A percentile compares a stretch with the other conserved stretches of the same genome.
Evolutionary conservation across 2,329 filamentous ascomycete species (phyloP).

Genomic region (Cordyceps javanica): DNA sequence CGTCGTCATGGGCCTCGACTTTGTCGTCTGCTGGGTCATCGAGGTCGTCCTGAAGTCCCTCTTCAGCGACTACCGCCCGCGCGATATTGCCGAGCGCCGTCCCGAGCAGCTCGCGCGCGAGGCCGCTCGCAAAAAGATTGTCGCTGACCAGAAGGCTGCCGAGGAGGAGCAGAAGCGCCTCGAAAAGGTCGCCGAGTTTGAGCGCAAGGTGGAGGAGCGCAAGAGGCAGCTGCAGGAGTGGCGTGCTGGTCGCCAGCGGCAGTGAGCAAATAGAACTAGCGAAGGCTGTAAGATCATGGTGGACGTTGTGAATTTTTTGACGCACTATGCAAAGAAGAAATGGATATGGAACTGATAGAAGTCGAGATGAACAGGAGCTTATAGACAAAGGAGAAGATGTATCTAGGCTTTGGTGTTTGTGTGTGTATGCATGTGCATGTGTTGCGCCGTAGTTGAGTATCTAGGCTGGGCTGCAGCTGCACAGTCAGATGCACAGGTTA

Average conservation of each 20-base stretch:
- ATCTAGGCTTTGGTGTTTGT: not conserved
- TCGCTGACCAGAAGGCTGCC: conserved; percentile 41
- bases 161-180: conserved; percentile 46
- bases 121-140: conserved; percentile 57
- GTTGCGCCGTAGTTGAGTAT: too few relatives aligned
- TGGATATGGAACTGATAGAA: not conserved
- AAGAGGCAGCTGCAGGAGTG: conserved; percentile 42
- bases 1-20: conserved; percentile 79
- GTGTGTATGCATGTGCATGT: too few relatives aligned
- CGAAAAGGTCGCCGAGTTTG: conserved; percentile 53
- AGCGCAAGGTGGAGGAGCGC: conserved; percentile 50
- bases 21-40: conserved; percentile 76
- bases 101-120: conserved; percentile 82
- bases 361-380: not conserved
- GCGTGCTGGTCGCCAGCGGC: conserved; percentile 29
- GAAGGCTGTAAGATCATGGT: too few relatives aligned
- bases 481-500: too few relatives aligned
- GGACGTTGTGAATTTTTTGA: not conserved
- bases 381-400: not conserved
- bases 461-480: too few relatives aligned
- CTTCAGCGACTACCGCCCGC: conserved; percentile 88
- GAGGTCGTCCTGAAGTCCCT: conserved; percentile 78
- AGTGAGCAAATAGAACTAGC: too few relatives aligned
- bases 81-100: conserved; percentile 83
- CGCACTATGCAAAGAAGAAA: not conserved